Evolutionary conservation across 257 asterid species (phyloP).

Genomic region (Ballota nigra): DNA sequence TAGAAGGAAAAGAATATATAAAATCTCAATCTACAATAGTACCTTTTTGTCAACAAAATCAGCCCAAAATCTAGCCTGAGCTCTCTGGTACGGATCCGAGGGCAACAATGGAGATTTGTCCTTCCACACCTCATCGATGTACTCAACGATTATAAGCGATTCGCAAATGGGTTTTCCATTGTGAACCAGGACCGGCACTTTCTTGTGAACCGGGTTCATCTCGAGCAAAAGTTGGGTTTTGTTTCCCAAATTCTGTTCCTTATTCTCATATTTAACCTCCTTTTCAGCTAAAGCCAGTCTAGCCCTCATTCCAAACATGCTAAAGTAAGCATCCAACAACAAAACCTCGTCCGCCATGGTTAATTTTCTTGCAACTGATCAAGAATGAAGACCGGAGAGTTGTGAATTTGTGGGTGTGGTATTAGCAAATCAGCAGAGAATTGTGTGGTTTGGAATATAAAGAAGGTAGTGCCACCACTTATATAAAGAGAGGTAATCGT

Average conservation of each 20-base stretch:
- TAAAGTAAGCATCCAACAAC: slow-evolving; percentile 20
- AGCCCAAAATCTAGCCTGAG: slow-evolving; percentile 37
- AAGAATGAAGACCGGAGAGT: neutral
- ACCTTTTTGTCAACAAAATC: slow-evolving; percentile 30
- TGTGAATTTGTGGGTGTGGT: neutral
- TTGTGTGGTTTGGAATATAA: neutral
- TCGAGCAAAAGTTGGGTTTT: slow-evolving; percentile 38
- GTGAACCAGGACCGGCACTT: slow-evolving; percentile 35
- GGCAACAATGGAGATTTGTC: slow-evolving; percentile 38
- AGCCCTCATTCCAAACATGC: slow-evolving; percentile 40
- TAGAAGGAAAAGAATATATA: too few relatives aligned
- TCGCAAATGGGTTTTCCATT: slow-evolving; percentile 54
- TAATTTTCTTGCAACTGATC: neutral
- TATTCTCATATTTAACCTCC: slow-evolving; percentile 36
- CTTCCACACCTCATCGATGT: slow-evolving; percentile 58
- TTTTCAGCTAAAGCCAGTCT: slow-evolving; percentile 41
- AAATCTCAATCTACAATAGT: neutral
- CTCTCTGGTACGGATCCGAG: slow-evolving; percentile 33
- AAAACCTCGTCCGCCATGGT: slow-evolving; percentile 19
- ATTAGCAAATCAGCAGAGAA: neutral
- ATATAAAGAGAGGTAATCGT: neutral
- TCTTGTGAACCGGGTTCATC: slow-evolving; percentile 48
- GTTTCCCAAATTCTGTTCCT: slow-evolving; percentile 31
- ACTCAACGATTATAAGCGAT: slow-evolving; percentile 44
- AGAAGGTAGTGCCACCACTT: neutral